Evolutionary conservation across 805 yeast species (phyloP).

Genomic region (Monosporozyma solicola): DNA sequence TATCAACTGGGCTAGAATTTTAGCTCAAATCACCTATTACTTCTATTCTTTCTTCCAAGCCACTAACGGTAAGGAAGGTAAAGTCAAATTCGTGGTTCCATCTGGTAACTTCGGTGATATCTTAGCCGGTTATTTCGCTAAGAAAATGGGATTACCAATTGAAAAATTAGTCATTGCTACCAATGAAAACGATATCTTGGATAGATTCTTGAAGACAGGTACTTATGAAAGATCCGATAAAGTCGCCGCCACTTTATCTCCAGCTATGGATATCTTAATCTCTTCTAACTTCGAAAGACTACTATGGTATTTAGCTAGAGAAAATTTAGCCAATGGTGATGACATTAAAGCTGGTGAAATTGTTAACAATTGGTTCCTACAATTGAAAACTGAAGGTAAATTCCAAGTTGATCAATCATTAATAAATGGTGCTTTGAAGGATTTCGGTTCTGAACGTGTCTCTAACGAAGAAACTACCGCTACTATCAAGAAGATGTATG

Average conservation of each 20-base stretch:
- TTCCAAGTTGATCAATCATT: conserved; percentile 62
- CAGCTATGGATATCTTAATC: conserved; percentile 97
- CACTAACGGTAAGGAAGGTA: conserved; percentile 31
- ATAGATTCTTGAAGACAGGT: conserved; percentile 85
- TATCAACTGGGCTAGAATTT: conserved; percentile 97
- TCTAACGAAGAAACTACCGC: conserved; percentile 67
- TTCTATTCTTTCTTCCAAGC: conserved; percentile 83
- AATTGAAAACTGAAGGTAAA: conserved; percentile 66
- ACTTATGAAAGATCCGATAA: conserved; percentile 65
- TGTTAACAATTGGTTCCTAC: conserved; percentile 66
- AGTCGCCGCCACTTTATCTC: conserved; percentile 85
- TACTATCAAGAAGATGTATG: conserved; percentile 67
- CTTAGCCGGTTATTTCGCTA: conserved; percentile 91
- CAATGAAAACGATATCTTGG: conserved; percentile 88
- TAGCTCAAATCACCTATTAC: conserved; percentile 96
- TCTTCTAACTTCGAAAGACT: conserved; percentile 95
- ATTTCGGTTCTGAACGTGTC: conserved; percentile 74
- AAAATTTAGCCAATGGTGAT: conserved; percentile 44
- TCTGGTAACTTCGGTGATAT: conserved; percentile 98
- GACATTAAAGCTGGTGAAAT: conserved; percentile 69
- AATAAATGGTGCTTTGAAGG: conserved; percentile 53
- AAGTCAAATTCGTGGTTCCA: conserved; percentile 85
- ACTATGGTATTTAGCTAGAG: conserved; percentile 86
- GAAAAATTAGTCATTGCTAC: conserved; percentile 88
- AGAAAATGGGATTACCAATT: conserved; percentile 89